Percentiles rank a stretch among this genome's conserved stretches.
These are phyloP conservation scores for Raffaelea deltoideospora DNA, from an alignment of 2,329 filamentous ascomycete genomes.

Conservation along the genomic window DNA sequence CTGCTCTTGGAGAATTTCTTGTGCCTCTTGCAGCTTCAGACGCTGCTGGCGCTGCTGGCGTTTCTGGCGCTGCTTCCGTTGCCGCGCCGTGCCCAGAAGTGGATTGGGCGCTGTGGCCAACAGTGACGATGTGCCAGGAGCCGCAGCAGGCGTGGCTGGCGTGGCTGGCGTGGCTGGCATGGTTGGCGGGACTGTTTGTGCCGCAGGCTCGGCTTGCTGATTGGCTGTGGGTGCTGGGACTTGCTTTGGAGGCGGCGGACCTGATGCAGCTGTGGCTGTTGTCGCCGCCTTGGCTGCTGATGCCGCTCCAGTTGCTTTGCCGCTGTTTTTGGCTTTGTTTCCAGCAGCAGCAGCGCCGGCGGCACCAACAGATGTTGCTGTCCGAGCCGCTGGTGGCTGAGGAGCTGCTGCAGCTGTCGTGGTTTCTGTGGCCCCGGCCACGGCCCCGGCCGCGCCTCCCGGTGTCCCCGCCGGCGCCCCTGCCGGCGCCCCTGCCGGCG, in stretches of 20 bases:
- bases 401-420: too few species aligned
- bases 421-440: not conserved
- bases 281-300: constrained; percentile 2
- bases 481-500: constrained; percentile 1
- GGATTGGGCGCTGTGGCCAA: constrained; percentile 2
- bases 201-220: not conserved
- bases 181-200: not conserved
- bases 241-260: constrained; percentile 5
- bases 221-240: not conserved
- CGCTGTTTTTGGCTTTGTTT: not conserved
- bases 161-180: not conserved
- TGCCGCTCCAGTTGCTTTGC: constrained; percentile 1
- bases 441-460: not conserved
- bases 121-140: not conserved
- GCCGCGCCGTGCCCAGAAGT: constrained; percentile 9
- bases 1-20: not conserved
- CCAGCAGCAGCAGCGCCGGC: too few species aligned
- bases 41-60: constrained; percentile 9
- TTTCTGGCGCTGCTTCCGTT: constrained; percentile 10
- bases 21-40: constrained; percentile 6
- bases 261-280: constrained; percentile 1
- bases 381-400: too few species aligned
- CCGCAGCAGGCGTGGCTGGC: not conserved
- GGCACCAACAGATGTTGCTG: too few species aligned
- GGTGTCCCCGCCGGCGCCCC: constrained; percentile 1